phyloP scores from a whole-genome alignment of 1,139 yeast genomes.

The Magnusiomyces starmeri region DNA sequence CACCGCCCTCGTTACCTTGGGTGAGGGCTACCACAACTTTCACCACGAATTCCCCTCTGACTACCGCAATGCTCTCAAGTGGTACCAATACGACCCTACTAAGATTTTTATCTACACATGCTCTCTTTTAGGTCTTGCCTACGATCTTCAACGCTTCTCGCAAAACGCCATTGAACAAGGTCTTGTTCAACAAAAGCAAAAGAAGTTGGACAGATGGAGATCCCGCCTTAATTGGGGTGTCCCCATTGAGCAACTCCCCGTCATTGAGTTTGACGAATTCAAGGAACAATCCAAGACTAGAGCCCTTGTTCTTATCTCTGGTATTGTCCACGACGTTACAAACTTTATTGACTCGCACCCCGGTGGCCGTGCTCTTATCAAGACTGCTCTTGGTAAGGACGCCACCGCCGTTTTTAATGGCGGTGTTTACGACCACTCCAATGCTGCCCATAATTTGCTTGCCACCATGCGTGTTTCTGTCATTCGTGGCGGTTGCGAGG shows the following conservation, averaged over 20 bases:
- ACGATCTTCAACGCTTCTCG: conserved; percentile 85
- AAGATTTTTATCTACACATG: conserved; percentile 65
- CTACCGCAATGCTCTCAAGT: conserved; percentile 93
- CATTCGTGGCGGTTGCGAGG: conserved; percentile 77
- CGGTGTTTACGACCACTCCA: conserved; percentile 93
- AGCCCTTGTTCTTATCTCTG: conserved; percentile 75
- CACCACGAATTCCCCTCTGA: conserved; percentile 99
- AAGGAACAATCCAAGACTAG: conserved; percentile 54
- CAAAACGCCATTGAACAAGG: conserved; percentile 97
- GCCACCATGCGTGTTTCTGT: conserved; percentile 96
- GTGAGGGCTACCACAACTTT: conserved; percentile 99
- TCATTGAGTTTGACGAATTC: conserved; percentile 84
- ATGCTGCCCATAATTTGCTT: conserved; percentile 93
- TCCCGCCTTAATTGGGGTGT: conserved; percentile 87
- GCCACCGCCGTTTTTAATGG: conserved; percentile 97
- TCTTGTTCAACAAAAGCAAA: conserved; percentile 89
- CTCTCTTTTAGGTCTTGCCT: conserved; percentile 79
- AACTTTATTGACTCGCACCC: conserved; percentile 88
- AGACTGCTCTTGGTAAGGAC: conserved; percentile 88
- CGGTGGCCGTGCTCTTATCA: conserved; percentile 87
- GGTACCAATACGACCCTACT: conserved; percentile 99
- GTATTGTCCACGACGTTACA: conserved; percentile 89
- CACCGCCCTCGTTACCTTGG: conserved; percentile 92
- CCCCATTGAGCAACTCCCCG: conserved; percentile 74
- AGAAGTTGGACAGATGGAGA: conserved; percentile 82